phyloP scores from a whole-genome alignment of 2,329 filamentous ascomycete genomes.

The Mariannaea elegans region DNA sequence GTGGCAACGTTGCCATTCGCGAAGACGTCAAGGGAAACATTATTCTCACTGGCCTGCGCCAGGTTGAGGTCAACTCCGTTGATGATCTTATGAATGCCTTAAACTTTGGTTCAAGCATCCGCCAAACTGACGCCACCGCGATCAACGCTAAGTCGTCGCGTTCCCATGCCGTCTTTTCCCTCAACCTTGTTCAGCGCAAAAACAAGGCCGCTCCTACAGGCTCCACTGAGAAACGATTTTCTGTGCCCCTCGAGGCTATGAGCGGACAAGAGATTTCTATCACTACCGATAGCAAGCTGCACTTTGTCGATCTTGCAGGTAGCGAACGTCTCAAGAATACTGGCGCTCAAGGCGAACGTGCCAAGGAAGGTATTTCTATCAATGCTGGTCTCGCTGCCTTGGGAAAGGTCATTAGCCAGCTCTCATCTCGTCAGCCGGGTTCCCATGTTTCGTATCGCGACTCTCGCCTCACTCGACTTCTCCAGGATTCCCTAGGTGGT shows the following conservation, averaged over 20 bases:
- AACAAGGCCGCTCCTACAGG: constrained; percentile 61
- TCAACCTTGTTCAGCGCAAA: constrained; percentile 91
- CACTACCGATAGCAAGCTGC: constrained; percentile 96
- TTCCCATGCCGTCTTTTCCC: constrained; percentile 95
- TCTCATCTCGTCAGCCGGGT: constrained; percentile 87
- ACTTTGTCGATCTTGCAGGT: constrained; percentile 97
- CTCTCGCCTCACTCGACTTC: constrained; percentile 91
- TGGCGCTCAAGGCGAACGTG: constrained; percentile 90
- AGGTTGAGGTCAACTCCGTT: constrained; percentile 88
- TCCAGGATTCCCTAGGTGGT: constrained; percentile 95
- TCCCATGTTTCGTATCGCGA: constrained; percentile 97
- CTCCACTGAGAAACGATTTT: constrained; percentile 82
- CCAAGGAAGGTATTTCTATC: constrained; percentile 97
- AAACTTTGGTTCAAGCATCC: constrained; percentile 91
- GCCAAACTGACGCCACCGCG: constrained; percentile 95
- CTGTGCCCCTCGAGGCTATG: constrained; percentile 84
- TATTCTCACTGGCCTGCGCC: constrained; percentile 86
- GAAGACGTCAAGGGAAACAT: constrained; percentile 97
- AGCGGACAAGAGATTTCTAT: constrained; percentile 71
- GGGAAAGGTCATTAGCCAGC: constrained; percentile 97
- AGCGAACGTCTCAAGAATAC: constrained; percentile 98
- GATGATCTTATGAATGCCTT: constrained; percentile 90
- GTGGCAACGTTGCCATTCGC: constrained; percentile 85
- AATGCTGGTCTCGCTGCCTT: constrained; percentile 94
- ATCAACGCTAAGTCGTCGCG: constrained; percentile 98